Base-by-base conservation (phyloP, 441 rosid genomes). In the Viola pubescens region DNA sequence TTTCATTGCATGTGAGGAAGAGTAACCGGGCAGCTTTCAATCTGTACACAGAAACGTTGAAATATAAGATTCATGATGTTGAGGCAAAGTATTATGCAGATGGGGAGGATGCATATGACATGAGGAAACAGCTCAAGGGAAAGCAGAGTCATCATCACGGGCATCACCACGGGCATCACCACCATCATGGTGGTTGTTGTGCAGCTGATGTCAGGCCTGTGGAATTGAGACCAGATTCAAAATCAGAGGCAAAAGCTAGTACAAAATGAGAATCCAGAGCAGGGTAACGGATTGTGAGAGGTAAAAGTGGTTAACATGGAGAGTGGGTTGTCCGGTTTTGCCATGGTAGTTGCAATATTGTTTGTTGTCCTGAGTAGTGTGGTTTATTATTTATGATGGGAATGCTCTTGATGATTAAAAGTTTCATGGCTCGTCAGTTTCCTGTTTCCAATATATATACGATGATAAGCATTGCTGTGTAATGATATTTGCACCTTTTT, bases 41-140 rank as follows among this genome's bases (percentile, higher is more conserved):
- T 75, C 78, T 91, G 56, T 91, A 91, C 67, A 83, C 97, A 0
- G 89, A 81, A 75, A 91, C 97, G 0, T 66, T 91, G 65, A 88
- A 88, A 2, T 91, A 91, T 71, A 81, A 85, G 78, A 91, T 91
- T 70, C 79, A 91, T 57, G 98, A 91, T 59, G 78, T 91, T 50
- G 98, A 91, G 77, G 97, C 98, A 0, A 89, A 91, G 81, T 91
- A 91, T 67, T 91, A 91, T 63, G 98, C 98, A 0, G 98, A 91
- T 64, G 98, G 98, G 44, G 98, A 92, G 76, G 98, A 92, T 53
- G 98, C 98, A 11, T 92, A 89, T 71, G 98, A 92, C 54, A 92
- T 92, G 98, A 69, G 97, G 66, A 92, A 92, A 81, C 80, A 87
- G 73, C 82, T 92, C 43, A 92, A 89, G 78, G 97, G 74, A 65